These are phyloP conservation scores for Nicotiana rustica DNA, from an alignment of 305 asterid species.

Conservation along the genomic window DNA sequence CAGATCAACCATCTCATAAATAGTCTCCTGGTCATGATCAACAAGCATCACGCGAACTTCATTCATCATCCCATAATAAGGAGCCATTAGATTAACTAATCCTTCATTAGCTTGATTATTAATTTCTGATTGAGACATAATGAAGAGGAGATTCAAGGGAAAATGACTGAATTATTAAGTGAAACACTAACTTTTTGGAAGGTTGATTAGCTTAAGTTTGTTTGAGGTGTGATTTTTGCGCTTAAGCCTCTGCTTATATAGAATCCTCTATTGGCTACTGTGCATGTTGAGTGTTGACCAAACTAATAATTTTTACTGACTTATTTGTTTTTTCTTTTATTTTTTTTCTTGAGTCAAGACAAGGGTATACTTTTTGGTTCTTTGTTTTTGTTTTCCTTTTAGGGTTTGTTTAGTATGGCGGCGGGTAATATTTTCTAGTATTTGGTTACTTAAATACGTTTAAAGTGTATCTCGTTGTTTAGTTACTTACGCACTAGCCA, in stretches of 20 bases:
- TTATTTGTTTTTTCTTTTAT: background rate
- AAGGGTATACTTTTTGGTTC: background rate
- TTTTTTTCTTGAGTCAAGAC: background rate
- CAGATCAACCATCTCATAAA: background rate
- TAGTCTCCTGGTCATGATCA: slow-evolving; percentile 26
- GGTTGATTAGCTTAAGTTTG: background rate
- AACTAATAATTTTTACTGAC: background rate
- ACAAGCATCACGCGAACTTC: background rate
- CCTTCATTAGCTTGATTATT: background rate
- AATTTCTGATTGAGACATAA: background rate
- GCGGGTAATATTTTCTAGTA: too few relatives aligned
- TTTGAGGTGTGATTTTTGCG: background rate
- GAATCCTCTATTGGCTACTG: background rate
- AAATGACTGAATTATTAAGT: too few relatives aligned
- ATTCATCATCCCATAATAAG: background rate
- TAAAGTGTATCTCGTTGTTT: too few relatives aligned
- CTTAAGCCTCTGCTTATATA: background rate
- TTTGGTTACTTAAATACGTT: too few relatives aligned
- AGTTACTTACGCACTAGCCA: too few relatives aligned
- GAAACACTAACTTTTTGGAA: background rate
- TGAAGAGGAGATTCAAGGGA: background rate
- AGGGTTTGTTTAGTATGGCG: background rate
- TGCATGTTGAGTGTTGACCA: background rate
- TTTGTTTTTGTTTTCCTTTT: too few relatives aligned
- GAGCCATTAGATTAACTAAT: background rate